These are phyloP conservation scores for Hypoxylon perforatum DNA, from an alignment of 495 filamentous ascomycete species.

Conservation along the genomic window DNA sequence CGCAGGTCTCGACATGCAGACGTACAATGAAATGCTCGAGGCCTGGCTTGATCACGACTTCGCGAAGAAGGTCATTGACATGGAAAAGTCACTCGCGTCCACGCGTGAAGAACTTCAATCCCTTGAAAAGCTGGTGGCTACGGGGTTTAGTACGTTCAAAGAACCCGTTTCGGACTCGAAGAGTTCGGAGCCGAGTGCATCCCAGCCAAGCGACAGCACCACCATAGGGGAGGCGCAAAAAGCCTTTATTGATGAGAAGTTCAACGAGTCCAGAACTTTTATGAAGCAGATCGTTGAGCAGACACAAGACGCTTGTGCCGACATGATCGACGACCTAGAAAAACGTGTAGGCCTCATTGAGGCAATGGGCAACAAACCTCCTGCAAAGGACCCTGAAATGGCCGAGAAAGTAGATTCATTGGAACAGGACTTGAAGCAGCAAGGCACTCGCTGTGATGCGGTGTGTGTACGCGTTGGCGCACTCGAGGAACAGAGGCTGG, in stretches of 20 bases:
- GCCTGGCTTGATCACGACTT: slow-evolving; percentile 41
- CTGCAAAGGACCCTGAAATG: slow-evolving; percentile 9
- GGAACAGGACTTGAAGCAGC: slow-evolving; percentile 1
- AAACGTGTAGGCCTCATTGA: slow-evolving; percentile 9
- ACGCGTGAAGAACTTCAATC: slow-evolving; percentile 14
- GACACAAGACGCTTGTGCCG: slow-evolving; percentile 25
- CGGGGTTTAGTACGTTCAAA: slow-evolving; percentile 11
- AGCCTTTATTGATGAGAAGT: slow-evolving; percentile 20
- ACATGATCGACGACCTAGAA: slow-evolving; percentile 32
- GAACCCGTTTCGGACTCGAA: slow-evolving; percentile 9
- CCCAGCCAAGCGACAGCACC: background rate
- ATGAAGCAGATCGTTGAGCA: slow-evolving; percentile 17
- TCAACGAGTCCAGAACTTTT: background rate
- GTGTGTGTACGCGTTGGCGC: slow-evolving; percentile 11
- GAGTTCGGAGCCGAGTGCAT: background rate
- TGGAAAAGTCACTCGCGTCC: slow-evolving; percentile 16
- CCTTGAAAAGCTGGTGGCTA: background rate
- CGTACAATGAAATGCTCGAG: slow-evolving; percentile 35
- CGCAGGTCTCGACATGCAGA: slow-evolving; percentile 40
- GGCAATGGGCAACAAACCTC: background rate
- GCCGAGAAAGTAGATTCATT: background rate
- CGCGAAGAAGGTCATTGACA: slow-evolving; percentile 27
- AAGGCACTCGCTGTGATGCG: background rate
- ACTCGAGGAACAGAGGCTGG: slow-evolving; percentile 24
- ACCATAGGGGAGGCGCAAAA: background rate